Evolutionary conservation across 768 basidiomycete genomes (phyloP).

Genomic region (Boletus pseudopeckii): DNA sequence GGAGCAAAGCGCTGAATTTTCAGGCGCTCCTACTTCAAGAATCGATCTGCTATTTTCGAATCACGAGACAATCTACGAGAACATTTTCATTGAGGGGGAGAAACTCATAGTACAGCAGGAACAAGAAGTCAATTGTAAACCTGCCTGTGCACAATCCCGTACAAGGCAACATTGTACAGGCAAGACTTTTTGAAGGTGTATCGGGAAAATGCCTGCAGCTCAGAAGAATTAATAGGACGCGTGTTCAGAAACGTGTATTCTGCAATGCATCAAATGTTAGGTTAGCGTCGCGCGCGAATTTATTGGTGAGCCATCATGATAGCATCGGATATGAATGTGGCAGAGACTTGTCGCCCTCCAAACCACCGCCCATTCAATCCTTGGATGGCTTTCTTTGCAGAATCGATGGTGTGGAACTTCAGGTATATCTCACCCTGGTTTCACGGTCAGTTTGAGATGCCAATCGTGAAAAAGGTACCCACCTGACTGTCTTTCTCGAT

Average conservation of each 20-base stretch:
- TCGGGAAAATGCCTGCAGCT: conserved; percentile 30
- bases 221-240: conserved; percentile 29
- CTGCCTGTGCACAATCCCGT: conserved; percentile 37
- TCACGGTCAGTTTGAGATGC: conserved; percentile 10
- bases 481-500: conserved; percentile 94
- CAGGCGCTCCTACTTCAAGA: conserved; percentile 18
- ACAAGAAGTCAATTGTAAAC: conserved; percentile 33
- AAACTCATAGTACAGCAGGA: conserved; percentile 28
- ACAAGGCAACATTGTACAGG: conserved; percentile 33
- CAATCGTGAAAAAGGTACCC: conserved; percentile 19
- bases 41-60: conserved; percentile 21
- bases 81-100: conserved; percentile 33
- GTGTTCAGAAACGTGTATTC: conserved; percentile 22
- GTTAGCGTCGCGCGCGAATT: conserved; percentile 23
- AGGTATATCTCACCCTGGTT: conserved; percentile 93
- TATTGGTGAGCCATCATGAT: conserved; percentile 91
- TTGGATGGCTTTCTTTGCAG: conserved; percentile 79
- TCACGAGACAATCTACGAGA: conserved; percentile 32
- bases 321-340: conserved; percentile 87
- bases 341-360: conserved; percentile 85
- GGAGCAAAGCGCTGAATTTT: conserved; percentile 3
- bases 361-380: conserved; percentile 98
- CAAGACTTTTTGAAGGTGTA: conserved; percentile 30
- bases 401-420: conserved; percentile 78
- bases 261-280: conserved; percentile 28